Conservation (phyloP, 805 yeast genomes). For the Candida insectalens region DNA sequence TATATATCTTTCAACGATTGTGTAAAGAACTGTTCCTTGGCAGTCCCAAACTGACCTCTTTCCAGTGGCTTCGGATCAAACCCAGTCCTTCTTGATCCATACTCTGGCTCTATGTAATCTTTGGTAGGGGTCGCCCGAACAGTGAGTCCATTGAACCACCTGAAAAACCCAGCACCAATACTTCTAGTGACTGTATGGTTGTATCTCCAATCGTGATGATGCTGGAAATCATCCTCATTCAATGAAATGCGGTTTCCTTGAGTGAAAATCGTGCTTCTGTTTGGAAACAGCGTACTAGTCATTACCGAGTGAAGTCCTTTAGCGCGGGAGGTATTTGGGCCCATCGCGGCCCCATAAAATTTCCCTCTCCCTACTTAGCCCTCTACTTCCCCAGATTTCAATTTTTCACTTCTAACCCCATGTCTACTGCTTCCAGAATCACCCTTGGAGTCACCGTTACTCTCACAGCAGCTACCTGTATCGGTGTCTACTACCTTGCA, state of each 20-base stretch:
- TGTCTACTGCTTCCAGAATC: conserved; percentile 76
- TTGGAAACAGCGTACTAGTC: not conserved
- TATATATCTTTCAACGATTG: not conserved
- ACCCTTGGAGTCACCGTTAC: conserved; percentile 54
- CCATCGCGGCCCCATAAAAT: not conserved
- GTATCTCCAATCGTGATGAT: not conserved
- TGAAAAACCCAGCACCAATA: not conserved
- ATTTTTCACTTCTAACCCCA: too few species aligned
- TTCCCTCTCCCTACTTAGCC: not conserved
- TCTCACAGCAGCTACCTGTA: conserved; percentile 48
- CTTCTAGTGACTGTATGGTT: not conserved
- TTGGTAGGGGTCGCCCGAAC: too few species aligned
- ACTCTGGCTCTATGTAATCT: not conserved
- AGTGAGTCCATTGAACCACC: not conserved
- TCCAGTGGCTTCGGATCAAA: not conserved
- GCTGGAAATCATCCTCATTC: too few species aligned
- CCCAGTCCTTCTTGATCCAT: not conserved
- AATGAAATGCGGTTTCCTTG: too few species aligned
- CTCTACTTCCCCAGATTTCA: too few species aligned
- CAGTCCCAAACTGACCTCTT: not conserved
- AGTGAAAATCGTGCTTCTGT: too few species aligned
- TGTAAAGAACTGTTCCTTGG: not conserved
- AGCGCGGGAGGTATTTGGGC: not conserved
- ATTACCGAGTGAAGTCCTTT: not conserved
- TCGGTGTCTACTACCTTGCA: conserved; percentile 65